These are phyloP conservation scores for Niebla homalea DNA, from an alignment of 495 filamentous ascomycete species.

Conservation along the genomic window DNA sequence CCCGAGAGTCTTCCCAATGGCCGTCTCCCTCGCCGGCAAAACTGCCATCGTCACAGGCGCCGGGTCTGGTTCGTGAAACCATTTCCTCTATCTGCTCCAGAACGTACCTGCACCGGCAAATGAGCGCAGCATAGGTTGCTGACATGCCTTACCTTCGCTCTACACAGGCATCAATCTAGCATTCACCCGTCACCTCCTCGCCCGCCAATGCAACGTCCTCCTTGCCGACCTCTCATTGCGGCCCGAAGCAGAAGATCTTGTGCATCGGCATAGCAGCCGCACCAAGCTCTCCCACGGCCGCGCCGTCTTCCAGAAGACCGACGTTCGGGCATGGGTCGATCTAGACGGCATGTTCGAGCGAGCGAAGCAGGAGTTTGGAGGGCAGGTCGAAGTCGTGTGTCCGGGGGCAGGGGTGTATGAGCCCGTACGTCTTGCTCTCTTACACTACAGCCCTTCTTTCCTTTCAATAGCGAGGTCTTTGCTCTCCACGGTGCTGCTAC, in stretches of 20 bases:
- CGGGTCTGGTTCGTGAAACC: conserved; percentile 40
- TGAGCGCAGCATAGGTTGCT: background rate
- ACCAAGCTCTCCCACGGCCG: conserved; percentile 22
- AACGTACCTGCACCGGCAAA: background rate
- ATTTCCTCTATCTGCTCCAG: conserved; percentile 6
- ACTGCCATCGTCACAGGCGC: conserved; percentile 59
- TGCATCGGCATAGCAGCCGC: conserved; percentile 34
- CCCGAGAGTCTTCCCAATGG: conserved; percentile 6
- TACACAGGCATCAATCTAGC: conserved; percentile 42
- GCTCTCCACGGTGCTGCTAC: background rate
- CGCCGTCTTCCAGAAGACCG: conserved; percentile 48
- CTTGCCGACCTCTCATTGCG: conserved; percentile 53
- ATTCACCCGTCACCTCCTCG: conserved; percentile 46
- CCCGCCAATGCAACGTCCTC: conserved; percentile 48
- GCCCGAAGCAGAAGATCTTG: conserved; percentile 45
- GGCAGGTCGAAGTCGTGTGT: conserved; percentile 48
- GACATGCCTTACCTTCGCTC: background rate
- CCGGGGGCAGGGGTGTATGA: conserved; percentile 60
- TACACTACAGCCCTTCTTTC: too few relatives aligned
- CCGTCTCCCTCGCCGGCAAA: conserved; percentile 42
- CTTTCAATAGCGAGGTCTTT: background rate
- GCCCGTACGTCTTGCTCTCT: conserved; percentile 27
- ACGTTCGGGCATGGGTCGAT: conserved; percentile 48
- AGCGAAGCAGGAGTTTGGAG: conserved; percentile 40
- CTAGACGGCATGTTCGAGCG: conserved; percentile 45